Conservation (phyloP, 179 eudicot genomes). For the Amaranthus tricolor region DNA sequence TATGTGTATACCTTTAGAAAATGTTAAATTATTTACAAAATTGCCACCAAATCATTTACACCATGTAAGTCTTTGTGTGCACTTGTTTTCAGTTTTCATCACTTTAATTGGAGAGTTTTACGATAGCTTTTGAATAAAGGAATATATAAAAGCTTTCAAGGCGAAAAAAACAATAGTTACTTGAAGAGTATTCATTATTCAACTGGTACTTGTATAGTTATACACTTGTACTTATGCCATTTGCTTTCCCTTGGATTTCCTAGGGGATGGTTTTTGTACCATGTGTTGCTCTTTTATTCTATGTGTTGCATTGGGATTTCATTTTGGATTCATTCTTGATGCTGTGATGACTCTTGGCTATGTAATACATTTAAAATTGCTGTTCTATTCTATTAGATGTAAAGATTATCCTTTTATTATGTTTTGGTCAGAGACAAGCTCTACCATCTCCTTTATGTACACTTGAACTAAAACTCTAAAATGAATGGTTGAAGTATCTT, state of each 20-base stretch:
- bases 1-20: too few relatives aligned
- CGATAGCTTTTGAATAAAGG: neutral
- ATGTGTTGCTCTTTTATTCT: too few relatives aligned
- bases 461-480: neutral
- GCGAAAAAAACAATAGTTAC: neutral
- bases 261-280: neutral
- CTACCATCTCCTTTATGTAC: neutral
- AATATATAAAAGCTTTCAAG: neutral
- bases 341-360: neutral
- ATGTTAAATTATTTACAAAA: too few relatives aligned
- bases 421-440: neutral
- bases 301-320: too few relatives aligned
- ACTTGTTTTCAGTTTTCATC: too few relatives aligned
- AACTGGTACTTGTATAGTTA: neutral
- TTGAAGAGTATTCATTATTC: neutral
- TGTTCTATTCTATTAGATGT: neutral
- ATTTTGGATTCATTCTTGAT: neutral
- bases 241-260: neutral
- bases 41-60: too few relatives aligned
- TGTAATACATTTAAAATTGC: too few relatives aligned
- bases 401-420: neutral
- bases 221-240: neutral
- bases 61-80: too few relatives aligned
- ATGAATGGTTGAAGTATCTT: neutral
- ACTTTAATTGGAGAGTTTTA: too few relatives aligned